Evolutionary conservation across 2,329 filamentous ascomycete genomes (phyloP).

Genomic region (Trichocomaceae sp.): DNA sequence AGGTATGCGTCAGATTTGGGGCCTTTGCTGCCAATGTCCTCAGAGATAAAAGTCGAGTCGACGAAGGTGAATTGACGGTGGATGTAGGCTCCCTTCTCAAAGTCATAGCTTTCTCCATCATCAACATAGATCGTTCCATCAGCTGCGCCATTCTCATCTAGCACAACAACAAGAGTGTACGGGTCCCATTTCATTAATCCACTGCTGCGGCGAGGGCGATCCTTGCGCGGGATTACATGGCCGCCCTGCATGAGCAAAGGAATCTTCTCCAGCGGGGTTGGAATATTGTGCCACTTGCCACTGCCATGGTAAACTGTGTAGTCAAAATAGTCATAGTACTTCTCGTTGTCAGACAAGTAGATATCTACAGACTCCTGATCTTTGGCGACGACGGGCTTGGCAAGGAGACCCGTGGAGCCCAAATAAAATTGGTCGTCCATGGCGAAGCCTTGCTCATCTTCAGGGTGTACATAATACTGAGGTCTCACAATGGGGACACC

Average conservation of each 20-base stretch:
- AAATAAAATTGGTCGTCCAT: constrained; percentile 93
- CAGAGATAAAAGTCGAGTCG: constrained; percentile 57
- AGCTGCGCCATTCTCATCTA: constrained; percentile 63
- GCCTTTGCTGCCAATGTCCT: constrained; percentile 57
- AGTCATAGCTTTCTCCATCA: constrained; percentile 89
- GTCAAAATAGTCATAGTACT: constrained; percentile 94
- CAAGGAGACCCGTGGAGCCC: constrained; percentile 80
- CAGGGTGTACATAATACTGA: constrained; percentile 86
- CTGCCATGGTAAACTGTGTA: constrained; percentile 68
- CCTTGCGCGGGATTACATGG: constrained; percentile 83
- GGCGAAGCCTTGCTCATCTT: constrained; percentile 76
- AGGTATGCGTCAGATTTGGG: constrained; percentile 66
- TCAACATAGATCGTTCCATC: constrained; percentile 83
- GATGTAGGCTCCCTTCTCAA: constrained; percentile 77
- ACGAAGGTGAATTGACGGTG: constrained; percentile 69
- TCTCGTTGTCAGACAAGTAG: constrained; percentile 80
- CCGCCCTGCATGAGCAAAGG: constrained; percentile 89
- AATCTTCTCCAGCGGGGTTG: constrained; percentile 76
- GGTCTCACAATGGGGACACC: constrained; percentile 84
- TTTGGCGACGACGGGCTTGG: constrained; percentile 79
- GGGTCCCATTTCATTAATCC: constrained; percentile 91
- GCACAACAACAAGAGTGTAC: constrained; percentile 78
- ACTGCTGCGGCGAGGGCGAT: constrained; percentile 76
- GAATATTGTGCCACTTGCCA: constrained; percentile 62
- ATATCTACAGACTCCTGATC: constrained; percentile 66